These are phyloP conservation scores for Inosperma sp. DNA, from an alignment of 768 basidiomycete species.

Conservation along the genomic window DNA sequence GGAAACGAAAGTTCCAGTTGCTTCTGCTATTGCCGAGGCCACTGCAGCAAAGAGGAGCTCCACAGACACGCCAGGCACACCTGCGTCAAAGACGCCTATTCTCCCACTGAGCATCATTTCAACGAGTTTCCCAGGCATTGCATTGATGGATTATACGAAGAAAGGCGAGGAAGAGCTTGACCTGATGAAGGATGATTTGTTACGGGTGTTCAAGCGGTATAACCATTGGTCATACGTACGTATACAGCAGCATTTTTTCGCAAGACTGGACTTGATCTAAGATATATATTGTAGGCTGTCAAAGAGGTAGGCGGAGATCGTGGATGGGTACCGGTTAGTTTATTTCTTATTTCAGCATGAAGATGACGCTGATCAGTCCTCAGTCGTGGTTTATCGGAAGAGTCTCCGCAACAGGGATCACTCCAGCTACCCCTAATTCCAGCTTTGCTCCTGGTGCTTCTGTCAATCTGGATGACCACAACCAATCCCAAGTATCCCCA, in stretches of 20 bases:
- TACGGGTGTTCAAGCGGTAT: conserved; percentile 96
- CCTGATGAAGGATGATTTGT: conserved; percentile 78
- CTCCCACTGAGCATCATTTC: conserved; percentile 88
- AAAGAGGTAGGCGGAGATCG: conserved; percentile 91
- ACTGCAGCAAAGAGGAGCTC: conserved; percentile 54
- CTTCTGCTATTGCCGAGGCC: conserved; percentile 80
- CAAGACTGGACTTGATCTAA: conserved; percentile 9
- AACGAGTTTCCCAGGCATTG: conserved; percentile 96
- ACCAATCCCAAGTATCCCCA: conserved; percentile 60
- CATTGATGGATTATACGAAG: conserved; percentile 93
- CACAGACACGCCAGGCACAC: conserved; percentile 31
- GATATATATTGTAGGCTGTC: conserved; percentile 59
- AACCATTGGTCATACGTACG: conserved; percentile 94
- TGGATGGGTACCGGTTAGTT: conserved; percentile 88
- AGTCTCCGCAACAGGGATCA: conserved; percentile 50
- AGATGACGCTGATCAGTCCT: conserved; percentile 11
- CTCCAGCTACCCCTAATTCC: conserved; percentile 43
- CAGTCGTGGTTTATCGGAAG: conserved; percentile 97
- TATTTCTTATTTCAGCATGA: conserved; percentile 5
- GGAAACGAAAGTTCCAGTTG: conserved; percentile 88
- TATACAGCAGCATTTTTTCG: conserved; percentile 21
- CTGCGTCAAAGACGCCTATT: conserved; percentile 69
- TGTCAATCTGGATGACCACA: conserved; percentile 34
- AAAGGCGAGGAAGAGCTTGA: conserved; percentile 92
- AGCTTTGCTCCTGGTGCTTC: conserved; percentile 30